Evolutionary conservation across 2,329 filamentous ascomycete species (phyloP).

Genomic region (Aspergillus sp.): DNA sequence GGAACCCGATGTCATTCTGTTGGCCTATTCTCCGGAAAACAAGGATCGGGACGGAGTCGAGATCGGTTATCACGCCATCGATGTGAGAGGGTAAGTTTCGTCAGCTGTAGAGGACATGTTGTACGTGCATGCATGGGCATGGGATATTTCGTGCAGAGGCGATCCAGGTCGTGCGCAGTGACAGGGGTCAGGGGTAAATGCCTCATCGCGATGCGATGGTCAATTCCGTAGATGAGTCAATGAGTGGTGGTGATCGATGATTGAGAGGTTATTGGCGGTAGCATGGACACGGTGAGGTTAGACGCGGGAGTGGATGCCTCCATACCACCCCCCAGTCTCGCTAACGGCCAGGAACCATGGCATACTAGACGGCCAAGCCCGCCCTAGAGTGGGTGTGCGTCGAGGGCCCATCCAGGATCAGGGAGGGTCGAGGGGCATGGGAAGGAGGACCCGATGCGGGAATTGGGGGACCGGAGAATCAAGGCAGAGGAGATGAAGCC

Average conservation of each 20-base stretch:
- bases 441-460: neutral
- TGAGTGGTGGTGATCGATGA: no score
- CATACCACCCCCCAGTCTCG: neutral
- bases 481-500: no score
- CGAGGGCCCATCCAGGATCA: neutral
- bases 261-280: neutral
- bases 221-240: neutral
- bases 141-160: no score
- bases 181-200: no score
- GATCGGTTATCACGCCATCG: no score
- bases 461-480: no score
- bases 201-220: no score
- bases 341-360: constrained; percentile 1
- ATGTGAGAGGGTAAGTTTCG: no score
- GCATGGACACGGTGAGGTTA: neutral
- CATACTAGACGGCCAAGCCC: neutral
- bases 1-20: neutral
- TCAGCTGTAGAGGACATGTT: no score
- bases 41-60: no score
- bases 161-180: no score
- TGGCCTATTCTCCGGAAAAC: neutral
- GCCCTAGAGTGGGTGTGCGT: neutral
- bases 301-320: neutral
- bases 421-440: neutral
- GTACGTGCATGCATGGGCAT: no score